Evolutionary conservation across 805 yeast genomes (phyloP), one percentile per base, ranked within the genome.

Genomic region (Dipodascopsis uninucleata): DNA sequence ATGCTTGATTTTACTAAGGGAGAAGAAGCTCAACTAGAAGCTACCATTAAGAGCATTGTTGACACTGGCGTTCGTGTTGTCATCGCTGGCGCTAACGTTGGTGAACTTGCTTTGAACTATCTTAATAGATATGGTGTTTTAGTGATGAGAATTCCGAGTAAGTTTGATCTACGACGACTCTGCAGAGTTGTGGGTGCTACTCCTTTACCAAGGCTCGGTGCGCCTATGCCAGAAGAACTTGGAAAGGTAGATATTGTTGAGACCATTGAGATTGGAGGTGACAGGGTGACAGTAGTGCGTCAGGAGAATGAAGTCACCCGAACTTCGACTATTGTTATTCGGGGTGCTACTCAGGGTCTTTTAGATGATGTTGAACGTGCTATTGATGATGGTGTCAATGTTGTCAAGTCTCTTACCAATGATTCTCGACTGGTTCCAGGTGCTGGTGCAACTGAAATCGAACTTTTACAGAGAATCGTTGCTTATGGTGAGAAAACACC

Each of bases 111-210:
- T 4, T 76, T 87, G 61, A 97, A 93, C 68, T 93, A 86, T 66
- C 71, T 93, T 65, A 85, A 90, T 72, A 82, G 93, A 68, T 80
- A 85, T 63, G 82, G 80, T 25, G 82, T 93, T 36, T 71, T 93
- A 52, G 90, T 89, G 12, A 74, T 93, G 68, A 83, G 83, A 61
- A 95, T 93, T 34, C 90, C 95, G 52, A 83, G 95, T 55, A 93
- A 93, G 64, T 93, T 93, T 61, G 98, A 93, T 60, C 69, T 93
- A 52, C 82, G 97, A 72, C 81, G 98, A 66, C 73, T 93, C 50
- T 84, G 95, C 61, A 83, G 96, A 65, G 97, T 93, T 14, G 89
- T 96, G 67, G 97, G 97, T 38, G 97, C 97, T 34, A 84, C 97
- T 22, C 97, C 97, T 46, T 74, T 90, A 62, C 90, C 96, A 41